Base-by-base conservation (phyloP, 2,329 filamentous ascomycete genomes). In the Colletotrichum karsti region DNA sequence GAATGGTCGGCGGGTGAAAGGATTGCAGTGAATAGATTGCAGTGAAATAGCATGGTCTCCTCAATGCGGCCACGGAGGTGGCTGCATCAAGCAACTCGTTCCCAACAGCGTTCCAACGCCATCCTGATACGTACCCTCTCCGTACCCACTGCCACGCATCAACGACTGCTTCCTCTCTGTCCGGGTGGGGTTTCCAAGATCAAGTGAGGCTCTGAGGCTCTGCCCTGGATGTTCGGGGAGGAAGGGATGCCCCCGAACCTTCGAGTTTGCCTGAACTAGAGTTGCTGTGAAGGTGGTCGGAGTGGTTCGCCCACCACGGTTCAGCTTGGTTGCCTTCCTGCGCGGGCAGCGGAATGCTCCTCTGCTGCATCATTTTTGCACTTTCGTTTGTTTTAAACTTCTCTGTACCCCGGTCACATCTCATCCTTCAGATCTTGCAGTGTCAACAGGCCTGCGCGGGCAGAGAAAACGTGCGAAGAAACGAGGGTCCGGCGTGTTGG, bases 361-460 rank as follows among this genome's bases (percentile, higher is more conserved):
- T 48, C 35, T 50, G 0, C 15, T 56, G 22, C 53, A 56, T 53
- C 30, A 33, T n/a, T 37, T 48, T 30, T 59, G 56, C 56, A 59
- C 39, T 39, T 59, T 39, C 4, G 1, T 33, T n/a, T 4, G 13
- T 26, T 15, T n/a, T n/a, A n/a, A n/a, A n/a, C 28, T 33, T 50
- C 5, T 59, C 50, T 39, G 20, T 10, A 18, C 30, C 3, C 20
- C 13, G n/a, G 28, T 59, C 56, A 59, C 56, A 59, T 59, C 28
- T 59, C 56, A 59, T 53, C 22, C 24, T 50, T 15, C 56, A n/a
- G 41, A 59, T 59, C 56, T 18, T 37, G 42, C 22, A 28, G 56
- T 20, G 37, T 50, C 4, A 5, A 35, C 54, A 37, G 12, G 24
- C 46, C 41, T 39, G 44, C 20, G 55, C 10, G 28, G 39, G 26